These are phyloP conservation scores for Umbilicaria muhlenbergii DNA, from an alignment of 495 filamentous ascomycete species.

Conservation along the genomic window DNA sequence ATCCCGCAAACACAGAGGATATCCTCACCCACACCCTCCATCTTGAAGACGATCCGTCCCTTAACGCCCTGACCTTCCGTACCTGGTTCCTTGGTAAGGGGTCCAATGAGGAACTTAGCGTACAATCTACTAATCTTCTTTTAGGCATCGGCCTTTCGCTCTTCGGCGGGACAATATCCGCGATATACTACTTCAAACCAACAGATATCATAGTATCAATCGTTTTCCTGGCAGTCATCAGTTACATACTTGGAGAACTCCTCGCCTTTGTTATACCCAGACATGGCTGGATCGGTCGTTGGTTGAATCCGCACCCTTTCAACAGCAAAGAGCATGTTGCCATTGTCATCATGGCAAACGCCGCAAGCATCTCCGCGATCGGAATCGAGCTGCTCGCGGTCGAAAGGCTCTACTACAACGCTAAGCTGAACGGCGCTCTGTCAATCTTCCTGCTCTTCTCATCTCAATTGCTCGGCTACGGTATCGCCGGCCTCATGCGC, in stretches of 20 bases:
- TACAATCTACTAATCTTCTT: background rate
- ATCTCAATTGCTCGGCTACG: slow-evolving; percentile 32
- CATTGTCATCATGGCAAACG: slow-evolving; percentile 25
- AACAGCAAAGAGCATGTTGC: slow-evolving; percentile 31
- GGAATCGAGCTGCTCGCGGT: slow-evolving; percentile 23
- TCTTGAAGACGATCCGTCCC: slow-evolving; percentile 19
- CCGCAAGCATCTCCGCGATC: slow-evolving; percentile 21
- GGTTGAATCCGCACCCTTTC: slow-evolving; percentile 24
- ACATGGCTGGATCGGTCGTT: slow-evolving; percentile 16
- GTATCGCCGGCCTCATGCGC: slow-evolving; percentile 26
- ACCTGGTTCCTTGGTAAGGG: slow-evolving; percentile 18
- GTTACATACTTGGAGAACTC: slow-evolving; percentile 19
- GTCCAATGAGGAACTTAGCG: background rate
- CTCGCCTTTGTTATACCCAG: slow-evolving; percentile 24
- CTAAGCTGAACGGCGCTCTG: slow-evolving; percentile 17
- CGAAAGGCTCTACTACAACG: slow-evolving; percentile 29
- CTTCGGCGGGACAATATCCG: slow-evolving; percentile 17
- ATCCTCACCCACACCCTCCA: slow-evolving; percentile 19
- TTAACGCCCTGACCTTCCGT: slow-evolving; percentile 19
- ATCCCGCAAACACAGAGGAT: slow-evolving; percentile 7
- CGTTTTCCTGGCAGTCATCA: slow-evolving; percentile 27
- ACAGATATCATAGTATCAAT: slow-evolving; percentile 25
- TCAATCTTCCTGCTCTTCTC: slow-evolving; percentile 28
- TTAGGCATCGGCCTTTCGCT: slow-evolving; percentile 18
- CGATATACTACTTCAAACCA: slow-evolving; percentile 33